Evolutionary conservation across 2,329 filamentous ascomycete species (phyloP).

Genomic region (Aspergillus fischeri): DNA sequence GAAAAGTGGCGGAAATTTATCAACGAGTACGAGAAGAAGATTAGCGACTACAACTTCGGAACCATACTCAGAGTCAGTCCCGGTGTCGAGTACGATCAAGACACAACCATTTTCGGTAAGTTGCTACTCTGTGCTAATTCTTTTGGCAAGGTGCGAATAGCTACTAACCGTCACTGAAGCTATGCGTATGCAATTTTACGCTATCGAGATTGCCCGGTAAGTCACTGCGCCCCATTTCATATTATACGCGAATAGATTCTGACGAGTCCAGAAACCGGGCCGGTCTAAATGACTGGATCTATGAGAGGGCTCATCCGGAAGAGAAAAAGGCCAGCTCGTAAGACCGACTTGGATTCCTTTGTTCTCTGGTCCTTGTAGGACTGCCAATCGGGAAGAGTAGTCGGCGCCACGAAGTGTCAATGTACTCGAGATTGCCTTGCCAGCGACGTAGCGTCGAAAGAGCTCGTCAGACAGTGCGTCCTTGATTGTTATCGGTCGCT

Average conservation of each 20-base stretch:
- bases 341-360: not conserved
- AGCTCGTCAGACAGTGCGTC: not conserved
- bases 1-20: constrained; percentile 93
- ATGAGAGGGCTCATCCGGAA: constrained; percentile 70
- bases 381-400: not conserved
- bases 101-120: constrained; percentile 88
- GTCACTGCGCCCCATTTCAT: constrained; percentile 14
- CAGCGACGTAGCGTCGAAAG: not conserved
- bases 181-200: constrained; percentile 80
- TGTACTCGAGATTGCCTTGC: not conserved
- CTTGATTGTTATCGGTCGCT: not conserved
- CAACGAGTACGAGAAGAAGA: constrained; percentile 85
- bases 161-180: constrained; percentile 30
- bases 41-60: constrained; percentile 98
- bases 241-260: constrained; percentile 5
- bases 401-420: not conserved
- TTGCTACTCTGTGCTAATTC: not conserved
- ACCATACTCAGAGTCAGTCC: constrained; percentile 80
- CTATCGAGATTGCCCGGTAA: constrained; percentile 68
- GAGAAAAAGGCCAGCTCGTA: constrained; percentile 39
- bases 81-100: constrained; percentile 77
- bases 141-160: not conserved
- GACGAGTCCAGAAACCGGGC: constrained; percentile 62
- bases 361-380: not conserved
- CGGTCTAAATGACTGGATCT: constrained; percentile 95